Evolutionary conservation across 164 flowering plant species (phyloP).

Genomic region (Piper betle): DNA sequence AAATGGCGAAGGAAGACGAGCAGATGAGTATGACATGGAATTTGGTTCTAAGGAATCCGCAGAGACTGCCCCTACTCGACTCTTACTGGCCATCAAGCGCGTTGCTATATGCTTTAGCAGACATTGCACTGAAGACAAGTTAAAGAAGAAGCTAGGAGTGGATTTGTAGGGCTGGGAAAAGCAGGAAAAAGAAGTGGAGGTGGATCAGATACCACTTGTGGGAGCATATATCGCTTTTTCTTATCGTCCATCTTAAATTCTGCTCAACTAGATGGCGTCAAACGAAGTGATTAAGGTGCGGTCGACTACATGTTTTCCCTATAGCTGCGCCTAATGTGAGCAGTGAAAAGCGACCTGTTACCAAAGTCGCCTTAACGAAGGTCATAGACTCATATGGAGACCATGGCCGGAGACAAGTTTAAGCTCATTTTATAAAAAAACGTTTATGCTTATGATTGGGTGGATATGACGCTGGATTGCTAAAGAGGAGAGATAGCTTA

Average conservation of each 20-base stretch:
- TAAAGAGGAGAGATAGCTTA: no score
- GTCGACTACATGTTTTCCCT: no score
- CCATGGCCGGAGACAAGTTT: no score
- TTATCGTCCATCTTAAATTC: not conserved
- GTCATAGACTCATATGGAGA: no score
- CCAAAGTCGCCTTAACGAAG: not conserved
- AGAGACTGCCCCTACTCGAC: not conserved
- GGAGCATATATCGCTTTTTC: not conserved
- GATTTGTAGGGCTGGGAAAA: not conserved
- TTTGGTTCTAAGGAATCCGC: not conserved
- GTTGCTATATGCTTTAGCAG: not conserved
- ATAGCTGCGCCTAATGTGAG: no score
- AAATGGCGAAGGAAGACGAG: not conserved
- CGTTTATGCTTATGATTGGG: no score
- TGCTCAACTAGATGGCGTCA: not conserved
- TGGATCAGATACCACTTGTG: not conserved
- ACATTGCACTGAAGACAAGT: not conserved
- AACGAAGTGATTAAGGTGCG: not conserved
- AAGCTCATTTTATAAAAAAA: no score
- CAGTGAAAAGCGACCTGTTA: not conserved
- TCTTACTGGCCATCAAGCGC: conserved; percentile 1
- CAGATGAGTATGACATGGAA: not conserved
- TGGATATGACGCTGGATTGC: no score
- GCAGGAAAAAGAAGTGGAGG: not conserved
- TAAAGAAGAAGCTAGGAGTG: not conserved